A percentile compares a stretch with the other conserved stretches of the same genome.
Evolutionary conservation across 2,329 filamentous ascomycete species (phyloP).

Genomic region (Beauveria medogensis): DNA sequence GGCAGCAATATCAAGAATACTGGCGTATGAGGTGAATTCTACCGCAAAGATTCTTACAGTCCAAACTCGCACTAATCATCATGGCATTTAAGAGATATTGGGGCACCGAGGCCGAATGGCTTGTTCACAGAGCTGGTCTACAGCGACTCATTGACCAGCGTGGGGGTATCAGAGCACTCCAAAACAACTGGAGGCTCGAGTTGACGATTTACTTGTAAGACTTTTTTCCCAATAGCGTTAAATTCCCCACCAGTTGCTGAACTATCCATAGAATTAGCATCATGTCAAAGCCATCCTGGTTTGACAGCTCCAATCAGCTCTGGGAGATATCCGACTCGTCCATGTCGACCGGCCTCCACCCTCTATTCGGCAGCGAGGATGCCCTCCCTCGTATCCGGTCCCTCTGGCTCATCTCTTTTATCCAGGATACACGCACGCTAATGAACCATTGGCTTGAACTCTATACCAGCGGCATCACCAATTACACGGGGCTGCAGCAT

Average conservation of each 20-base stretch:
- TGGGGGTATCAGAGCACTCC: not conserved
- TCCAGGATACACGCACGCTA: constrained; percentile 5
- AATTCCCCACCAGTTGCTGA: not conserved
- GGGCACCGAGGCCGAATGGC: constrained; percentile 8
- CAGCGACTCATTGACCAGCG: not conserved
- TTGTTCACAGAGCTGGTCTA: not conserved
- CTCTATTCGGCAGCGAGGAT: not conserved
- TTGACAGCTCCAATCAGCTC: constrained; percentile 7
- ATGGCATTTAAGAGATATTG: not conserved
- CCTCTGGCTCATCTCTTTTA: constrained; percentile 6
- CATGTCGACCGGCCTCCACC: not conserved
- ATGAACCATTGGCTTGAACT: constrained; percentile 4
- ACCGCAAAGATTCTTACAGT: not conserved
- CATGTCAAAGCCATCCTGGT: constrained; percentile 3
- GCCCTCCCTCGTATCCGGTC: not conserved
- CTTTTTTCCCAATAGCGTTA: not conserved
- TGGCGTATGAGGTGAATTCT: not conserved
- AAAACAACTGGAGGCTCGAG: constrained; percentile 4
- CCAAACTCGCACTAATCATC: not conserved
- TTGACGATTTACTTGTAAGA: not conserved
- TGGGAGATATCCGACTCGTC: not conserved
- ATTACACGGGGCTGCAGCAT: not conserved
- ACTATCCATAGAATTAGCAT: not conserved
- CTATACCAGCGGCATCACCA: not conserved
- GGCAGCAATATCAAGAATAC: not conserved